Conservation (phyloP, 768 basidiomycete genomes). For the Rhizopogon salebrosus region DNA sequence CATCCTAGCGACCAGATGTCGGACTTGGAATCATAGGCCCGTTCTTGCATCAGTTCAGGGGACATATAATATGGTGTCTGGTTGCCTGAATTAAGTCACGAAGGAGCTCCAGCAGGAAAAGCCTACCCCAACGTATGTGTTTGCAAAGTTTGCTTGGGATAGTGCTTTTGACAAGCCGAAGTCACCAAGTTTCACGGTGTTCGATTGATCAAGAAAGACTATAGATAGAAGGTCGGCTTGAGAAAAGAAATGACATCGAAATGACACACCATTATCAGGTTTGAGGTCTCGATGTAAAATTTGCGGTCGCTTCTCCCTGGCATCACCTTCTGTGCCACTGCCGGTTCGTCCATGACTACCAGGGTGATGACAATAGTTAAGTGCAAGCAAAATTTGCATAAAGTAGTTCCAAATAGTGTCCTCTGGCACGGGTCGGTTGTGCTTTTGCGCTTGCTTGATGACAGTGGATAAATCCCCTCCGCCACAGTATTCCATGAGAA, state of each 20-base stretch:
- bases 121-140: conserved; percentile 94
- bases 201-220: conserved; percentile 88
- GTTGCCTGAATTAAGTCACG: conserved; percentile 34
- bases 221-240: background rate
- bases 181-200: conserved; percentile 93
- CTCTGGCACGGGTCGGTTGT: conserved; percentile 75
- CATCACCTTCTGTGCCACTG: conserved; percentile 36
- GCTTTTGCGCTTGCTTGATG: conserved; percentile 73
- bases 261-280: conserved; percentile 84
- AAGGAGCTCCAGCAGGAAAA: background rate
- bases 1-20: conserved; percentile 99
- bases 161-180: conserved; percentile 95
- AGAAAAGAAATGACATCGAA: background rate
- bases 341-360: conserved; percentile 38
- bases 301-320: conserved; percentile 56
- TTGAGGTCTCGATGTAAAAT: conserved; percentile 95
- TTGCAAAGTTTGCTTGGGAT: conserved; percentile 82
- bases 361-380: conserved; percentile 92
- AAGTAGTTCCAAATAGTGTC: conserved; percentile 96
- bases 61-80: conserved; percentile 99
- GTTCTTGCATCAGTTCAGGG: conserved; percentile 96
- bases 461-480: conserved; percentile 89
- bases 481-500: conserved; percentile 98
- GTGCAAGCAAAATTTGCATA: conserved; percentile 83
- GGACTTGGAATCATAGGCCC: conserved; percentile 94